Conservation (phyloP, 345 rosid species). For the Anacardium occidentale region DNA sequence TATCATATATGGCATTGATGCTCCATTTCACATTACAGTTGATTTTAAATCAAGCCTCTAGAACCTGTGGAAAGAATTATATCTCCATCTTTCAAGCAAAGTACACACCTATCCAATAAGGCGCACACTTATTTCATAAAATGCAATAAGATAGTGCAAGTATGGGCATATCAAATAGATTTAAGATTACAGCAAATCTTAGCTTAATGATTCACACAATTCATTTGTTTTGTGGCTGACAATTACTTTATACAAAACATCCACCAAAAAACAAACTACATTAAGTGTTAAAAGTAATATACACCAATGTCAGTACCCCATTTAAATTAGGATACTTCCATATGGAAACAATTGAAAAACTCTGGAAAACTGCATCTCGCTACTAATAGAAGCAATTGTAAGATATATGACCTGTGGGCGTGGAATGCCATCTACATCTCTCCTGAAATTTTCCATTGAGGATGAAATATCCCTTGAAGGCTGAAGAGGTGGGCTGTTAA, state of each 20-base stretch:
- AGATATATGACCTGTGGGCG: constrained; percentile 51
- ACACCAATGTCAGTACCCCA: neutral
- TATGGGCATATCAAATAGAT: neutral
- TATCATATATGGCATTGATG: neutral
- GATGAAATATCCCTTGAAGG: constrained; percentile 43
- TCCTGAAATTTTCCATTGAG: constrained; percentile 40
- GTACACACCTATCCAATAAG: neutral
- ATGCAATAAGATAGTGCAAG: neutral
- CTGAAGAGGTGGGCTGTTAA: constrained; percentile 60
- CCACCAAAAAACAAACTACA: neutral
- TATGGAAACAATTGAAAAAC: neutral
- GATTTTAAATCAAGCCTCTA: neutral
- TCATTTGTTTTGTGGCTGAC: neutral
- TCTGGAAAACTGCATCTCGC: neutral
- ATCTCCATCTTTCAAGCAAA: neutral
- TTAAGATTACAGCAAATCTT: neutral
- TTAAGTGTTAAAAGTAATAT: no score
- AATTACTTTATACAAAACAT: neutral
- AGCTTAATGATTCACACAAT: neutral
- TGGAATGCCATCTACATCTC: constrained; percentile 44
- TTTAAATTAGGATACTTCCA: neutral
- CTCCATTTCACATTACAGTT: neutral
- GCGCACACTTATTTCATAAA: no score
- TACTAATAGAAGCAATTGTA: constrained; percentile 2
- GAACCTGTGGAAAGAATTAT: neutral